Percentiles rank a stretch among this genome's conserved stretches.
Conservation (phyloP, 306 rosid species). For the Dryas drummondii region DNA sequence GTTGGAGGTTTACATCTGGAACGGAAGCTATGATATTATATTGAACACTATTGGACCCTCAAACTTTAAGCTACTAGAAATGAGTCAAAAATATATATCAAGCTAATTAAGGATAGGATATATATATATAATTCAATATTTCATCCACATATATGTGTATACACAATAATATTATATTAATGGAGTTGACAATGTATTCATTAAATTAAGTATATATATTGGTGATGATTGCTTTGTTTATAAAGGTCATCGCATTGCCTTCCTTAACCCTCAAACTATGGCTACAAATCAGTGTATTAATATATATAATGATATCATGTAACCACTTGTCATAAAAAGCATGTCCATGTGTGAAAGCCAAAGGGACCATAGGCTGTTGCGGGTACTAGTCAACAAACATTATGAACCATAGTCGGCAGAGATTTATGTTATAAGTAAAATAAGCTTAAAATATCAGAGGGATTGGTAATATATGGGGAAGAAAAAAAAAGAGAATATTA, state of each 20-base stretch:
- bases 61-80: too few relatives aligned
- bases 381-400: constrained; percentile 31
- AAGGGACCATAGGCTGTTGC: constrained; percentile 34
- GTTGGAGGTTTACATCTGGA: too few relatives aligned
- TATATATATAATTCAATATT: not conserved
- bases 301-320: constrained; percentile 11
- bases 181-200: constrained; percentile 44
- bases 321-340: constrained; percentile 35
- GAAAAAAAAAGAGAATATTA: constrained; percentile 10
- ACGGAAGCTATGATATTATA: too few relatives aligned
- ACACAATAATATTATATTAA: constrained; percentile 15
- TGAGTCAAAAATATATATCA: too few relatives aligned
- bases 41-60: too few relatives aligned
- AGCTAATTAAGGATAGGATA: too few relatives aligned
- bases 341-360: constrained; percentile 47
- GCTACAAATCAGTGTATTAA: constrained; percentile 41
- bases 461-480: not conserved
- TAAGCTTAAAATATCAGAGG: constrained; percentile 2
- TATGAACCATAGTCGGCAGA: constrained; percentile 57
- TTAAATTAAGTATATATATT: constrained; percentile 28
- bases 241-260: constrained; percentile 40
- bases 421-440: constrained; percentile 46
- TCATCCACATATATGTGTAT: not conserved
- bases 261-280: constrained; percentile 62
- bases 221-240: constrained; percentile 33